Base-by-base conservation (phyloP, 2,329 filamentous ascomycete genomes). In the Talaromyces marneffei region DNA sequence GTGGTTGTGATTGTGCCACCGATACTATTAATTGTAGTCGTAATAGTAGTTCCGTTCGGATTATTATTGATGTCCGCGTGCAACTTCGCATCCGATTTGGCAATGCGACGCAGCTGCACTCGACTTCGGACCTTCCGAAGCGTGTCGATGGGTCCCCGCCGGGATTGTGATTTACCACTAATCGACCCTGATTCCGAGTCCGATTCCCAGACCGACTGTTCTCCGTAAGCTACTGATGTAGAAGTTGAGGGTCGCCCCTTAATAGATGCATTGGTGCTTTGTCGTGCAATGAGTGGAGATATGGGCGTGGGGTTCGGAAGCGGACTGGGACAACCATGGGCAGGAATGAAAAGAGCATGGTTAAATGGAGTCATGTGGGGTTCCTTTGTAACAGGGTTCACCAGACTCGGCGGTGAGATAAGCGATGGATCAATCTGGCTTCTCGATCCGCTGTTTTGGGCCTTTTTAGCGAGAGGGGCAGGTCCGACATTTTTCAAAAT, bases 201-300 rank as follows among this genome's bases (percentile, higher is more conserved):
- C 0, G 74, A 75, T 50, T 76, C 74, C 74, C 74, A 76, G 0
- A 76, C 72, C 0, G 74, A 76, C 18, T 75, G 74, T 59, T 76
- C 74, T 23, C 67, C 69, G 55, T 70, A 64, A 5, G 66, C 67
- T 25, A 75, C 73, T 6, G 71, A 71, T 0, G 70, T 66, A 1
- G 73, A 74, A 2, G 68, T 75, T 0, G 72, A 74, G 1, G 73
- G 71, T 4, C 73, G 60, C 12, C 73, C 69, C 60, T 69, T 70
- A 1, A 35, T 53, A 6, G 69, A 71, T 29, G 66, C 66, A n/a
- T 64, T 64, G 2, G 69, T 72, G 56, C 64, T 66, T 27, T 70
- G 68, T 7, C 69, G 67, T 2, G 72, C 69, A 39, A 73, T 69
- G 0, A 69, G 67, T 18, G 73, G 72, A 4, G 72, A 73, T 25